phyloP scores from a whole-genome alignment of 768 basidiomycete species.

The Russula griseocarnosa region DNA sequence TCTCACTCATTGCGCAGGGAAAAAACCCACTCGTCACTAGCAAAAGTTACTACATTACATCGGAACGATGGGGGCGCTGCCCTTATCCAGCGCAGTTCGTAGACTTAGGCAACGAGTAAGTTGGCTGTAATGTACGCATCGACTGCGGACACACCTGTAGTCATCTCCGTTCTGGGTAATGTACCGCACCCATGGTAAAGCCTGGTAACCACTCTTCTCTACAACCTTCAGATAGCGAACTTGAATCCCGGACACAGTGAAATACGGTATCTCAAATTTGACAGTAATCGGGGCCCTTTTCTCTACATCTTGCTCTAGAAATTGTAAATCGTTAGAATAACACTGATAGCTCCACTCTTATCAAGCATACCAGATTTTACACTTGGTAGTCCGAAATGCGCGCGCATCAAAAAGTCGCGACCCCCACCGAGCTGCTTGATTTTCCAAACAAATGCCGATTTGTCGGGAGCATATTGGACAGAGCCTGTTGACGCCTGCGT shows the following conservation, averaged over 20 bases:
- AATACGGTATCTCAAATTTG: slow-evolving; percentile 98
- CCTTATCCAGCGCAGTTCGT: slow-evolving; percentile 72
- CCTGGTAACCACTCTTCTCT: slow-evolving; percentile 97
- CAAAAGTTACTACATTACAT: slow-evolving; percentile 30
- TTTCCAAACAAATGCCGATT: slow-evolving; percentile 98
- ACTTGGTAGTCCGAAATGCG: slow-evolving; percentile 94
- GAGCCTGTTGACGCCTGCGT: slow-evolving; percentile 88
- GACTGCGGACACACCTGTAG: slow-evolving; percentile 59
- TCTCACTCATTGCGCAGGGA: slow-evolving; percentile 35
- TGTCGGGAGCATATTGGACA: slow-evolving; percentile 96
- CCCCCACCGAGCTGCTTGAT: slow-evolving; percentile 97
- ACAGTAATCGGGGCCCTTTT: slow-evolving; percentile 94
- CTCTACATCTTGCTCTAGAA: slow-evolving; percentile 67
- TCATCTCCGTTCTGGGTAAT: slow-evolving; percentile 91
- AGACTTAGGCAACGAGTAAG: slow-evolving; percentile 42
- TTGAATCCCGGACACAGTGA: slow-evolving; percentile 96
- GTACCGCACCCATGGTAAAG: slow-evolving; percentile 93
- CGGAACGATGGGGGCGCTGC: slow-evolving; percentile 57
- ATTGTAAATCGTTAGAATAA: not conserved
- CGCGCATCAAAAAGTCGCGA: slow-evolving; percentile 95
- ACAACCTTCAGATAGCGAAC: slow-evolving; percentile 98
- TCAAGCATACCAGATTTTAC: slow-evolving; percentile 74
- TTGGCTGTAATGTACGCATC: not conserved
- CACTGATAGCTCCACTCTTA: no score
- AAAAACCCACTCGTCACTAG: slow-evolving; percentile 50